Conservation (phyloP, 495 filamentous ascomycete genomes). For the Aspergillus baeticus region DNA sequence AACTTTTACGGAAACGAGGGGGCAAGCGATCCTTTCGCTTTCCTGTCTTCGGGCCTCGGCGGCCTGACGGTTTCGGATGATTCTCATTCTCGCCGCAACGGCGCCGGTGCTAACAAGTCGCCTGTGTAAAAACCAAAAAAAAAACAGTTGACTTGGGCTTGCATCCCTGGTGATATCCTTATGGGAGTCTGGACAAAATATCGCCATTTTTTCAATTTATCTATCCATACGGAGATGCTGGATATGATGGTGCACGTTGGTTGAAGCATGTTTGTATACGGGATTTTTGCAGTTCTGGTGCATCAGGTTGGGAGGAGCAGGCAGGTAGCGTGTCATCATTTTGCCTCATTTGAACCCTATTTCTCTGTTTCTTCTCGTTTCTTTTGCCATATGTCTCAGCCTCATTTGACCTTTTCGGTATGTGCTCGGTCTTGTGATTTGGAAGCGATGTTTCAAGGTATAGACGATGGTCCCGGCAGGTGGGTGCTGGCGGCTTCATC, state of each 20-base stretch:
- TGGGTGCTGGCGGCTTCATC: slow-evolving; percentile 39
- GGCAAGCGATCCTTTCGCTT: slow-evolving; percentile 82
- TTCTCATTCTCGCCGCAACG: slow-evolving; percentile 74
- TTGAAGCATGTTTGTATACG: slow-evolving; percentile 55
- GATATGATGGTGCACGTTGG: slow-evolving; percentile 62
- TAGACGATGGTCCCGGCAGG: slow-evolving; percentile 29
- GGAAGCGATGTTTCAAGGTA: slow-evolving; percentile 35
- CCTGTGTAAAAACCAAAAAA: too few relatives aligned
- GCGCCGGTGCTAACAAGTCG: slow-evolving; percentile 51
- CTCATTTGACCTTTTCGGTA: slow-evolving; percentile 27
- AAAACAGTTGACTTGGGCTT: neutral
- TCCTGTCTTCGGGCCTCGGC: slow-evolving; percentile 79
- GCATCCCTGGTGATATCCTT: slow-evolving; percentile 13
- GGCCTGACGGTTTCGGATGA: slow-evolving; percentile 80
- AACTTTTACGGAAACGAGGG: slow-evolving; percentile 58
- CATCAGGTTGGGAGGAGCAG: slow-evolving; percentile 53
- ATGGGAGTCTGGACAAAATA: slow-evolving; percentile 9
- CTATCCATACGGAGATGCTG: slow-evolving; percentile 43
- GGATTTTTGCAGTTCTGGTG: slow-evolving; percentile 50
- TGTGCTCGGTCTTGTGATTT: slow-evolving; percentile 32
- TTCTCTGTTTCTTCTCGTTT: slow-evolving; percentile 30
- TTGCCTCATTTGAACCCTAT: slow-evolving; percentile 34
- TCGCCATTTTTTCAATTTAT: slow-evolving; percentile 13
- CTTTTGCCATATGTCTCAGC: slow-evolving; percentile 25
- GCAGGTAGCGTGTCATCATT: slow-evolving; percentile 47